These are phyloP conservation scores for Nematodospora anomalae DNA, from an alignment of 1,139 yeast genomes.

Conservation along the genomic window DNA sequence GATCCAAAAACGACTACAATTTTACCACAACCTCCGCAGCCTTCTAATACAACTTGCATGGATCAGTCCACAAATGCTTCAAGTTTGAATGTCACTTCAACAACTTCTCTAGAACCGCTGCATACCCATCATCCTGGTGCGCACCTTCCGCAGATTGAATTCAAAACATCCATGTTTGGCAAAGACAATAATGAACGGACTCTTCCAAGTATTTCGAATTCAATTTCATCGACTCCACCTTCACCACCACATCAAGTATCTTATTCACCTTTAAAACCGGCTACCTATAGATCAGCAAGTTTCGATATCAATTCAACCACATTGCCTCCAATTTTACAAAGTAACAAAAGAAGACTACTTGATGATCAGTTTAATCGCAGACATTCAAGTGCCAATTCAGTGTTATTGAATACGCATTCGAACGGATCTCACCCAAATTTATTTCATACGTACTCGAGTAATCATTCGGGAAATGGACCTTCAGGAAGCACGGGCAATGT, in stretches of 20 bases:
- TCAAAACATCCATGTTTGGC: constrained; percentile 43
- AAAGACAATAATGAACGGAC: constrained; percentile 15
- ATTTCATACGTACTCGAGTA: constrained; percentile 10
- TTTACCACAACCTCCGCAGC: constrained; percentile 14
- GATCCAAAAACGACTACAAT: constrained; percentile 7
- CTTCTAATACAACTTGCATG: constrained; percentile 1
- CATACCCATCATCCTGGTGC: constrained; percentile 9
- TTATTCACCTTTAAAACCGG: constrained; percentile 9
- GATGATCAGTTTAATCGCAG: constrained; percentile 27
- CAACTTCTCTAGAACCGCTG: constrained; percentile 12
- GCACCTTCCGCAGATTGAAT: constrained; percentile 27
- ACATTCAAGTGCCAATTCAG: constrained; percentile 31
- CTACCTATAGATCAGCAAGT: constrained; percentile 30
- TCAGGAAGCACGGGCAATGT: constrained; percentile 19
- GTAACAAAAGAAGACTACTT: constrained; percentile 28
- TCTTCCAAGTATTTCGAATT: constrained; percentile 7
- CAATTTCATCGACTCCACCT: constrained; percentile 11
- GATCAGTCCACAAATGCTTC: constrained; percentile 8
- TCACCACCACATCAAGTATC: constrained; percentile 12
- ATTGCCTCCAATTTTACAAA: constrained; percentile 23
- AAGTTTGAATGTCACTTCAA: constrained; percentile 1
- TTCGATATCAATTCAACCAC: constrained; percentile 27
- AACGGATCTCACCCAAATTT: constrained; percentile 22
- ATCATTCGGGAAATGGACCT: constrained; percentile 13
- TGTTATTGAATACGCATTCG: constrained; percentile 15